A percentile compares a stretch with the other conserved stretches of the same genome.
Conservation (phyloP, 306 rosid species). For the Cucumis melo region DNA sequence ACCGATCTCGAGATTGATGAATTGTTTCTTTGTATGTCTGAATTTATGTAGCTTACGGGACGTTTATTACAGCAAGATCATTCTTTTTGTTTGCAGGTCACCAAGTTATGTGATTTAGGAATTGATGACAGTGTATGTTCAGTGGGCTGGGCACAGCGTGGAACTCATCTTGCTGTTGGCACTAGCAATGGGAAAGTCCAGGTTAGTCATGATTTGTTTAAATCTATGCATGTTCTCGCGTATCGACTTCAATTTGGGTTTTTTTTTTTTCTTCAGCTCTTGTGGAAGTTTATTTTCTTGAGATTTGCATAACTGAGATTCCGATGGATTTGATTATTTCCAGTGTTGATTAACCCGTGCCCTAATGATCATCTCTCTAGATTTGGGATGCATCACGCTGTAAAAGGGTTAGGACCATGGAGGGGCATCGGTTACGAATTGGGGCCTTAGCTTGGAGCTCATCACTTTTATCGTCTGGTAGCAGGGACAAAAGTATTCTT, state of each 20-base stretch:
- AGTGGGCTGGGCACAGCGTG: slow-evolving; percentile 97
- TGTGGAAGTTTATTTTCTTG: not conserved
- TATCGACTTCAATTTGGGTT: not conserved
- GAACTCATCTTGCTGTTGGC: slow-evolving; percentile 95
- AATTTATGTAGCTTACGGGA: not conserved
- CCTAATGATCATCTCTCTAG: slow-evolving; percentile 26
- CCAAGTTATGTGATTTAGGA: slow-evolving; percentile 93
- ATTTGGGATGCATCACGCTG: slow-evolving; percentile 94
- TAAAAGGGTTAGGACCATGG: slow-evolving; percentile 29
- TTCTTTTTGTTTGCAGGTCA: slow-evolving; percentile 48
- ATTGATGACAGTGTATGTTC: slow-evolving; percentile 85
- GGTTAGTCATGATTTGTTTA: slow-evolving; percentile 27
- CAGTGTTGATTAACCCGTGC: slow-evolving; percentile 7
- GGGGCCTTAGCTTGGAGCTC: slow-evolving; percentile 74
- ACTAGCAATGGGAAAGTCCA: slow-evolving; percentile 89
- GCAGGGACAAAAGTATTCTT: slow-evolving; percentile 81
- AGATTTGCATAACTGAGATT: not conserved
- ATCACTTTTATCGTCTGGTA: slow-evolving; percentile 69
- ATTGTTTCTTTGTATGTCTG: not conserved
- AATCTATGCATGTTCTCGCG: not conserved
- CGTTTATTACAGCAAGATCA: not conserved
- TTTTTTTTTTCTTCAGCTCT: not conserved
- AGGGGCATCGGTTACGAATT: slow-evolving; percentile 11
- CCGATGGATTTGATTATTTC: not conserved
- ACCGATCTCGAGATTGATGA: not conserved